A percentile compares a stretch with the other conserved stretches of the same genome.
phyloP scores from a whole-genome alignment of 1,284 basidiomycete species.

The Leucoagaricus sp. region DNA sequence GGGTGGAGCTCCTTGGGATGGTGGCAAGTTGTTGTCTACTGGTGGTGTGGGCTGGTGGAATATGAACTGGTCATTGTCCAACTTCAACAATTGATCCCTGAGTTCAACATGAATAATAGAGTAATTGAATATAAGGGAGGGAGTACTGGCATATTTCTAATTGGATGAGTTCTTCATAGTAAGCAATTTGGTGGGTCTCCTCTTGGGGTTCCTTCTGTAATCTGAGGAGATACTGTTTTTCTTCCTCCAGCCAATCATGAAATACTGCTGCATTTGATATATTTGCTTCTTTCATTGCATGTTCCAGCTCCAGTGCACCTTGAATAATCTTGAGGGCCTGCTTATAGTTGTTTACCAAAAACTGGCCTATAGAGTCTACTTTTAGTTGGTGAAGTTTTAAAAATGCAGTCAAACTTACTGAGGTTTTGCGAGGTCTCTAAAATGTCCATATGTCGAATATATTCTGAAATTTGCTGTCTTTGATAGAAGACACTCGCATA shows the following conservation, averaged over 20 bases:
- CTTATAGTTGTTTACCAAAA: constrained; percentile 1
- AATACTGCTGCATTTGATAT: neutral
- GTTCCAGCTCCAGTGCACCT: neutral
- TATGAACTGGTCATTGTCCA: too few relatives aligned
- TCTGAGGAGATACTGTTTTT: neutral
- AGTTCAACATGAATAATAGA: neutral
- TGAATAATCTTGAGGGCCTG: neutral
- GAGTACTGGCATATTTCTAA: neutral
- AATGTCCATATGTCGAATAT: constrained; percentile 20
- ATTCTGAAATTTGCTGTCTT: constrained; percentile 24
- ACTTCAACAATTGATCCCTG: neutral
- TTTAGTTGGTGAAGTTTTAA: neutral
- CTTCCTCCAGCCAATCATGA: neutral
- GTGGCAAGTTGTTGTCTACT: too few relatives aligned
- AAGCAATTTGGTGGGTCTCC: neutral
- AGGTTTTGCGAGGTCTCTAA: constrained; percentile 24
- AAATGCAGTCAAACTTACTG: constrained; percentile 16
- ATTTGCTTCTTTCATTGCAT: neutral
- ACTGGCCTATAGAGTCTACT: neutral
- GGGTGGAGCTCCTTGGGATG: too few relatives aligned
- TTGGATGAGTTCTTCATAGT: neutral
- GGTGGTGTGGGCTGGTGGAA: too few relatives aligned
- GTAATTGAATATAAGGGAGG: neutral
- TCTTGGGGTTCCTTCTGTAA: neutral
- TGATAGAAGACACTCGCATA: constrained; percentile 28